Conservation (phyloP, 2,329 filamentous ascomycete genomes). For the Paecilomyces variotii region DNA sequence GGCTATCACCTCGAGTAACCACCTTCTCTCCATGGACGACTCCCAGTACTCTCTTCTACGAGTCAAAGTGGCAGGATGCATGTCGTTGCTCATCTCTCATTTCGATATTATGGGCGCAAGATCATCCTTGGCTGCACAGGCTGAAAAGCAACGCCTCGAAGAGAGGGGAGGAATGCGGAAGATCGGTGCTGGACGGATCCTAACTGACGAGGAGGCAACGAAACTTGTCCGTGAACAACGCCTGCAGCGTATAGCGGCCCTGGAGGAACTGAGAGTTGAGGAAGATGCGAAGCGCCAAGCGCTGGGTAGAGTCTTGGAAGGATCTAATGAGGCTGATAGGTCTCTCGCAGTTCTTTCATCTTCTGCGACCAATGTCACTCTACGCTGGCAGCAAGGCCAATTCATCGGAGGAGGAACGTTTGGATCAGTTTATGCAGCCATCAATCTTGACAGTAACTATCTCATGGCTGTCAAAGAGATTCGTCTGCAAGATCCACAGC, state of each 20-base stretch:
- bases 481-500: slow-evolving; percentile 86
- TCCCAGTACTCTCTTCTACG: slow-evolving; percentile 77
- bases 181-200: slow-evolving; percentile 65
- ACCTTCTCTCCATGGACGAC: slow-evolving; percentile 84
- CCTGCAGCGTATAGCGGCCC: slow-evolving; percentile 60
- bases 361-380: slow-evolving; percentile 86
- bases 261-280: slow-evolving; percentile 71
- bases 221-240: slow-evolving; percentile 68
- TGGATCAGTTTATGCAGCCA: slow-evolving; percentile 92
- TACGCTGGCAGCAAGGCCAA: slow-evolving; percentile 98
- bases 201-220: slow-evolving; percentile 79
- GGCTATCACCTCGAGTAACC: slow-evolving; percentile 89
- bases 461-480: slow-evolving; percentile 99
- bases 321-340: slow-evolving; percentile 89
- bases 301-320: slow-evolving; percentile 83
- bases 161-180: slow-evolving; percentile 68
- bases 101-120: slow-evolving; percentile 98
- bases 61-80: slow-evolving; percentile 88
- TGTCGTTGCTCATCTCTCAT: slow-evolving; percentile 94
- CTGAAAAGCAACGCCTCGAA: slow-evolving; percentile 82
- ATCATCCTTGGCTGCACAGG: slow-evolving; percentile 85
- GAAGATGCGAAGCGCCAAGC: slow-evolving; percentile 79
- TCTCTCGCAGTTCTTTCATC: slow-evolving; percentile 90
- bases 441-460: slow-evolving; percentile 93
- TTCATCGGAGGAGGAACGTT: slow-evolving; percentile 96